Evolutionary conservation across 2,329 filamentous ascomycete genomes (phyloP), one percentile per base, ranked within the genome.

Genomic region (Monosporascus sp.): DNA sequence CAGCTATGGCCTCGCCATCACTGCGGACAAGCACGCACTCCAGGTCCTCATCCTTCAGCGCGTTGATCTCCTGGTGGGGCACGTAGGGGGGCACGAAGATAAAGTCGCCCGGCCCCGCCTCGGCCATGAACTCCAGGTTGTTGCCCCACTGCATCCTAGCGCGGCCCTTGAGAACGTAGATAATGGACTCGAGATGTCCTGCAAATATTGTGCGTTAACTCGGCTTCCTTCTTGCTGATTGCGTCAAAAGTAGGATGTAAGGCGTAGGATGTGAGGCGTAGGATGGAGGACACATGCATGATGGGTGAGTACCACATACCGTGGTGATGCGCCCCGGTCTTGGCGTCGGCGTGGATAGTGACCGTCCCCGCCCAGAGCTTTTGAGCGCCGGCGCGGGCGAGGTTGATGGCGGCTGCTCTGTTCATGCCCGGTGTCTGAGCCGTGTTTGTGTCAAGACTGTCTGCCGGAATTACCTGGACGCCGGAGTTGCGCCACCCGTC

Each of bases 41-140:
- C 56, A 75, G 57, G 47, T 65, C 70, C 63, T 74, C 71, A 53
- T 73, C 66, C 50, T 67, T 66, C 36, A 60, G 62, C 5, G 72
- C 72, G 58, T 75, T 76, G 59, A 75, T 75, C 66, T 75, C 72
- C 62, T 76, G 73, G 61, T 76, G 73, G 39, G 73, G 72, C 43
- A 73, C 70, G 54, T 70, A 74, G 2, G 73, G 72, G 38, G 73
- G 73, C 27, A 76, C 72, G 57, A 70, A 76, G 51, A 76, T 75
- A 57, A 75, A 76, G 56, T 75, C 73, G 2, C 73, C 73, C 2
- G 72, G 72, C 18, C 74, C 73, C 22, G 72, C 72, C 61, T 75
- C 73, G 27, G 73, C 73, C 1, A 69, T 72, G 58, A 73, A 76
- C 60, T 75, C 69, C 50, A 76, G 58, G 49, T 66, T 70, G 58